Evolutionary conservation across 768 basidiomycete genomes (phyloP), one percentile per base, ranked within the genome.

Genomic region (Vararia minispora): DNA sequence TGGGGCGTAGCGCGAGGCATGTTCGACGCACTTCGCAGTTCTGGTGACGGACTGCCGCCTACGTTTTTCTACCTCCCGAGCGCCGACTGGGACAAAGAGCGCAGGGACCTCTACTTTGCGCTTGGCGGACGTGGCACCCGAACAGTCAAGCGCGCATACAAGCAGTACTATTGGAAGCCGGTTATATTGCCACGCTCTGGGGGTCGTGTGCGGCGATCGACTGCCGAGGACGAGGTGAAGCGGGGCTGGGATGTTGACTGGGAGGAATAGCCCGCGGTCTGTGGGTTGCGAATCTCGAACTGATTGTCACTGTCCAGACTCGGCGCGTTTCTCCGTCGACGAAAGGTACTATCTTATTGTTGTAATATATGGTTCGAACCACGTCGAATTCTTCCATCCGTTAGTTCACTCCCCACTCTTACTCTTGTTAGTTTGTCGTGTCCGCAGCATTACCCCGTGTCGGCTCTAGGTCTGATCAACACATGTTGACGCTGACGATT

Each of bases 161-260:
- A 87, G 56, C 79, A 84, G 55, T 88, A 88, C 59, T 88, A 87
- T 58, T 87, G 76, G 61, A 66, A 68, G 21, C 84, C 84, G 7
- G 58, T 87, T 17, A 34, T 42, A 16, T 28, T 48, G 17, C 39
- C 45, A 33, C 44, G 47, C 12, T 36, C 41, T 2, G 33, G 35
- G 3, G 39, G 39, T n/a, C n/a, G n/a, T n/a, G n/a, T n/a, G n/a
- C n/a, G 26, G 28, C 45, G 26, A 26, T 40, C 22, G 20, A 24
- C 2, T 6, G 38, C 31, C 12, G 38, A 25, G 10, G 38, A 24
- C 21, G 18, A 14, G 10, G 25, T 17, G 29, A 17, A 26, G 29
- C 17, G 29, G 21, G 37, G 27, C 17, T 48, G 47, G 47, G 47
- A 48, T 16, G 47, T 46, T 13, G 47, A 48, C 17, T 48, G 47